phyloP scores from a whole-genome alignment of 768 basidiomycete genomes.

The Xerocomus potaroensis region DNA sequence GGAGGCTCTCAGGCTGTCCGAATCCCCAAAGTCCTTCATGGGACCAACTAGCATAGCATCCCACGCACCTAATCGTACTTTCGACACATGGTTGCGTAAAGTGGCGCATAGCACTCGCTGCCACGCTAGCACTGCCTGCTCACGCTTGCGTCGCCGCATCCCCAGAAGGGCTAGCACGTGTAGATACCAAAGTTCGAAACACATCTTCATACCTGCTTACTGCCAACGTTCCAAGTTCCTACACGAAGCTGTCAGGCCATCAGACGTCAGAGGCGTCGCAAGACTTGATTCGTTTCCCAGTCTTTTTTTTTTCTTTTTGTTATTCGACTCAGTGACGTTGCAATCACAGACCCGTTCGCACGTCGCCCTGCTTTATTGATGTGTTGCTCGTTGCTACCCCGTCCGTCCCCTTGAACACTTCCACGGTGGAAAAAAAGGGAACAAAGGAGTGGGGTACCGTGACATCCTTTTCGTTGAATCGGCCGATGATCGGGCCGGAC shows the following conservation, averaged over 20 bases:
- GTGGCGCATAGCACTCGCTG: neutral
- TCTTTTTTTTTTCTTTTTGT: too few relatives aligned
- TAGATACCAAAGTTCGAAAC: neutral
- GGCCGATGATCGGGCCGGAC: neutral
- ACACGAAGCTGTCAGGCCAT: neutral
- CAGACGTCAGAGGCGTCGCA: slow-evolving; percentile 7
- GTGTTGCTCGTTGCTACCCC: slow-evolving; percentile 8
- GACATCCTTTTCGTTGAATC: neutral
- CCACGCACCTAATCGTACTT: neutral
- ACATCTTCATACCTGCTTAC: neutral
- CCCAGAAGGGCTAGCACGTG: slow-evolving; percentile 2
- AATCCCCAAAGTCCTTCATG: neutral
- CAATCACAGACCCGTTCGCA: neutral
- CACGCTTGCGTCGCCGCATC: neutral
- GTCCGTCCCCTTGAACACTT: too few relatives aligned
- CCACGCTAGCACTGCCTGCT: slow-evolving; percentile 10
- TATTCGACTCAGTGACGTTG: neutral
- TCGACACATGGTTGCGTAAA: neutral
- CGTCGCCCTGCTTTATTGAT: neutral
- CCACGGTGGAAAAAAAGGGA: slow-evolving; percentile 1
- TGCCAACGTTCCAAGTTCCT: neutral
- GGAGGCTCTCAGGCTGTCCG: neutral
- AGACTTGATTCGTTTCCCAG: too few relatives aligned
- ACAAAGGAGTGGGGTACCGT: neutral
- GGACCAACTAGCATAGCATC: neutral